Evolutionary conservation across 169 alveolate genomes (phyloP).

Genomic region (Plasmodium gonderi): DNA sequence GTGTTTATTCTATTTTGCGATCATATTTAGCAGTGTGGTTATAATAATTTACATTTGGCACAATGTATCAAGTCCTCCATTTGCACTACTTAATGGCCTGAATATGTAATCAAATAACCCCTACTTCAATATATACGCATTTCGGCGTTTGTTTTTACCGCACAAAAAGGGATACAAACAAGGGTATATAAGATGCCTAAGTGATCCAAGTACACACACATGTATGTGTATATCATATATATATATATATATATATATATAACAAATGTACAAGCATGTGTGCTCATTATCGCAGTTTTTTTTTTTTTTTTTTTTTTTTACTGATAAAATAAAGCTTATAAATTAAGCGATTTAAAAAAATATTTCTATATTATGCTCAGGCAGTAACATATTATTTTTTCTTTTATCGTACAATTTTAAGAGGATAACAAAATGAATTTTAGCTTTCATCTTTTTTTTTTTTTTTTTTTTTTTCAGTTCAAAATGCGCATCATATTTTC

Average conservation of each 20-base stretch:
- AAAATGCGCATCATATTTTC: neutral
- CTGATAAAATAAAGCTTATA: neutral
- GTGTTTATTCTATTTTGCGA: too few relatives aligned
- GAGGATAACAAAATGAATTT: neutral
- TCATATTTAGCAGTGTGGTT: neutral
- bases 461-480: neutral
- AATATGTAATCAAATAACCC: neutral
- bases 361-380: neutral
- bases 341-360: neutral
- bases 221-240: conserved; percentile 3
- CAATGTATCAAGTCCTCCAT: neutral
- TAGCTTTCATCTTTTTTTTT: neutral
- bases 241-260: neutral
- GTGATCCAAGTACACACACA: neutral
- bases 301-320: neutral
- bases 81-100: neutral
- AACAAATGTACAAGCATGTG: neutral
- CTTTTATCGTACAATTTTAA: neutral
- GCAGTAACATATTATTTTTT: neutral
- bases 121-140: neutral
- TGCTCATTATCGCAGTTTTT: neutral
- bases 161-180: neutral
- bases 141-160: neutral
- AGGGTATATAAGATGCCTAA: neutral
- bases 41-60: neutral